Evolutionary conservation across 2,329 filamentous ascomycete species (phyloP).

Genomic region (Fusarium poae): DNA sequence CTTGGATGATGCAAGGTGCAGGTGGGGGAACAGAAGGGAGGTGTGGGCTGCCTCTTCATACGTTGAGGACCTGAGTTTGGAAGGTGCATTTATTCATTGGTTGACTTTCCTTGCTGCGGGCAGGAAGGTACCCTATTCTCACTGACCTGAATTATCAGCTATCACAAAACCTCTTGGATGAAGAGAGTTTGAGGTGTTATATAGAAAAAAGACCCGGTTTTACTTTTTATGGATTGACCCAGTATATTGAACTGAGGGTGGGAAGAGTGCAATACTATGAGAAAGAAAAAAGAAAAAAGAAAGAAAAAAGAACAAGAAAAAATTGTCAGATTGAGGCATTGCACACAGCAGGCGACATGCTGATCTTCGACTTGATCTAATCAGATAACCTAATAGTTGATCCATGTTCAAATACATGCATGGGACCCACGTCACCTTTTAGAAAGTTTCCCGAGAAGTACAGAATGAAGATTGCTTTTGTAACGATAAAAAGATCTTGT

Average conservation of each 20-base stretch:
- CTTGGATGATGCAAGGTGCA: conserved; percentile 40
- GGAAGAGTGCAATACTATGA: neutral
- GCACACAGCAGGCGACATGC: neutral
- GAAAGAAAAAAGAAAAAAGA: neutral
- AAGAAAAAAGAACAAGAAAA: neutral
- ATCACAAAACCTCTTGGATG: neutral
- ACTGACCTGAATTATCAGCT: neutral
- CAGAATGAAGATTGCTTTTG: neutral
- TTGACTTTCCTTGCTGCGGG: neutral
- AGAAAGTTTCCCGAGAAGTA: conserved; percentile 5
- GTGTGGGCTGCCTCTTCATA: conserved; percentile 38
- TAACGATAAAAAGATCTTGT: neutral
- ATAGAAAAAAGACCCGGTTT: neutral
- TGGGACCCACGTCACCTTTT: neutral
- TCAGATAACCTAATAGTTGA: conserved; percentile 31
- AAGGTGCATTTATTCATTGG: conserved; percentile 17
- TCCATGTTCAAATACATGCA: neutral
- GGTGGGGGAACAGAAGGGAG: conserved; percentile 34
- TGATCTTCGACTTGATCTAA: conserved; percentile 32
- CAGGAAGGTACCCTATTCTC: conserved; percentile 13
- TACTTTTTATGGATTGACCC: neutral
- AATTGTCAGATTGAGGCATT: neutral
- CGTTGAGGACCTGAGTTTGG: conserved; percentile 9
- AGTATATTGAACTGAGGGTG: neutral
- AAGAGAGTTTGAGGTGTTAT: neutral